Evolutionary conservation across 2,329 filamentous ascomycete genomes (phyloP), one percentile per base, ranked within the genome.

Genomic region (Neonectria ditissima): DNA sequence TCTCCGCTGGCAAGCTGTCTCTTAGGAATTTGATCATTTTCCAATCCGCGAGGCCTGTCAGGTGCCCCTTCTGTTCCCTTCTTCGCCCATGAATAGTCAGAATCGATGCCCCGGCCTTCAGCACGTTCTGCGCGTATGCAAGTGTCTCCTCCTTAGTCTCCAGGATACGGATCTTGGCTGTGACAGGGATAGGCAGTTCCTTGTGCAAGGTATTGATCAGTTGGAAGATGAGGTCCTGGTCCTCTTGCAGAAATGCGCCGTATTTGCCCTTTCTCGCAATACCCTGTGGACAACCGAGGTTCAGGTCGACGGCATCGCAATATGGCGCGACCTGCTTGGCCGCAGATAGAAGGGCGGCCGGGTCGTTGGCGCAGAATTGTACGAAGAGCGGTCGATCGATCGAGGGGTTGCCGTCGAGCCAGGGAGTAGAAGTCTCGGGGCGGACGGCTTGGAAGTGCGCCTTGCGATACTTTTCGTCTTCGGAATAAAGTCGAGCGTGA

Each of bases 1-100:
- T 97, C 51, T 97, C 94, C 1, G 86, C 81, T 0, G 95, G 95
- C 30, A 99, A 80, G 65, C 91, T 91, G 11, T 97, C 92, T 52
- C 96, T 85, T 68, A 99, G 80, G 74, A 92, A 95, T 5, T 90
- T 87, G 60, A 99, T 90, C 74, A 91, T 88, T n/a, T 81, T 82
- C 96, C 96, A 99, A 79, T 99, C 94, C 5, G 96, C 96, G 37
- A 98, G 72, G 0, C 96, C 96, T 0, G 96, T 99, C 74, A 97
- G 87, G 76, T 99, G 96, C 0, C 96, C 95, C 81, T 99, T 99
- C 78, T 98, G 95, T 74, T 98, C 94, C 67, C 96, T 85, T 67
- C 88, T 86, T 37, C 96, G 86, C 1, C 96, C 96, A 81, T 99
- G 96, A 0, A 99, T 92, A 0, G 96, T 96, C 65, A 99, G 84